phyloP scores from a whole-genome alignment of 306 rosid species.

The Acacia confusa region DNA sequence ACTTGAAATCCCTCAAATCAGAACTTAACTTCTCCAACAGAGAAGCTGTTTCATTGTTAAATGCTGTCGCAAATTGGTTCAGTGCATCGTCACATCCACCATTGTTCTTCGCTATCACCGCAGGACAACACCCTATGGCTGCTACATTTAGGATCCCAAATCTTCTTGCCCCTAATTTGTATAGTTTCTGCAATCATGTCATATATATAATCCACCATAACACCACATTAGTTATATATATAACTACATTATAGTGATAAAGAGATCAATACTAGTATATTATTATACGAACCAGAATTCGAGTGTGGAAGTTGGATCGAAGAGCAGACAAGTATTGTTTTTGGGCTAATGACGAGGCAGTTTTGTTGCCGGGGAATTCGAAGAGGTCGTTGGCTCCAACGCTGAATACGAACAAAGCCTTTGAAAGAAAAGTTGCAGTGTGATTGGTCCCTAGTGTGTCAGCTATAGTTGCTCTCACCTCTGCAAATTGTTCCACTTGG shows the following conservation, averaged over 20 bases:
- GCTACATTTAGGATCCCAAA: constrained; percentile 49
- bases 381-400: constrained; percentile 52
- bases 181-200: constrained; percentile 37
- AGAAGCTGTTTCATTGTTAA: constrained; percentile 6
- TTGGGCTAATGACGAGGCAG: background rate
- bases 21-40: constrained; percentile 36
- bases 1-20: constrained; percentile 33
- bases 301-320: constrained; percentile 23
- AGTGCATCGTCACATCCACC: constrained; percentile 23
- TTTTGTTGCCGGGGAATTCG: constrained; percentile 26
- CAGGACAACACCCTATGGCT: constrained; percentile 55
- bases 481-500: constrained; percentile 52
- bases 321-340: constrained; percentile 22
- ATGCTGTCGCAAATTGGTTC: constrained; percentile 39
- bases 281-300: constrained; percentile 28
- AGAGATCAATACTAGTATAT: too few relatives aligned
- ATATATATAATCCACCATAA: background rate
- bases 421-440: constrained; percentile 17
- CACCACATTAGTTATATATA: background rate
- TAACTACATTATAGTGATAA: too few relatives aligned
- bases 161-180: constrained; percentile 49
- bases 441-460: constrained; percentile 26
- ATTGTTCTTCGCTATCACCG: background rate
- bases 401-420: constrained; percentile 50
- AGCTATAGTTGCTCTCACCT: constrained; percentile 23